Evolutionary conservation across 345 rosid genomes (phyloP), one percentile per base, ranked within the genome.

Genomic region (Tarenaya hassleriana): DNA sequence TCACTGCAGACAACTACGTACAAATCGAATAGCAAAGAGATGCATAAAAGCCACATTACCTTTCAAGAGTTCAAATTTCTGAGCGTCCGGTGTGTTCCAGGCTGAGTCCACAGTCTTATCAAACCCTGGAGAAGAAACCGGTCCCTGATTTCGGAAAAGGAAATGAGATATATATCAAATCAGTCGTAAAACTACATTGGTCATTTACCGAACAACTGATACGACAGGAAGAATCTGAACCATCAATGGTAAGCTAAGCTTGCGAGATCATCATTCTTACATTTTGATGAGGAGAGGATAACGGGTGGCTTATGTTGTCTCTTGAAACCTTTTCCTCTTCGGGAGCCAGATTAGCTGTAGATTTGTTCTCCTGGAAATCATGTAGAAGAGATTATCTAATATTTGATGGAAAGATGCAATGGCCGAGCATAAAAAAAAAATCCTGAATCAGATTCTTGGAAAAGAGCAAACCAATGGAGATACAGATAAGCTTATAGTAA

Each of bases 1-100:
- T 24, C 29, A 2, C 29, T 24, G 29, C 29, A 2, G 29, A n/a
- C 29, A 24, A 24, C 3, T 33, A 33, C 7, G 3, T 7, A 7
- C 11, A 35, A 35, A 35, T 9, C 0, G 40, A 8, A 24, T 35
- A n/a, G 59, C 38, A 51, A 48, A 38, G 14, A 35, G 53, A 51
- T 58, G 34, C 39, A 60, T 45, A 34, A 38, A 34, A 55, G 1
- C 14, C 5, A 29, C 16, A 55, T 11, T 70, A 79, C 96, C 80
- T 61, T 73, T 75, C 0, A 60, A 32, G 42, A 63, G 69, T 37
- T 68, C 47, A 37, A 64, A 52, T 18, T 45, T 74, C 1, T 67
- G 78, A 47, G 73, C 70, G 21, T 59, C 70, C 14, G 59, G 61
- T 44, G 42, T 41, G 38, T 78, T 75, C 85, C 77, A 73, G 8